phyloP scores from a whole-genome alignment of 106 monocot species.

The Xerophyta viscosa region DNA sequence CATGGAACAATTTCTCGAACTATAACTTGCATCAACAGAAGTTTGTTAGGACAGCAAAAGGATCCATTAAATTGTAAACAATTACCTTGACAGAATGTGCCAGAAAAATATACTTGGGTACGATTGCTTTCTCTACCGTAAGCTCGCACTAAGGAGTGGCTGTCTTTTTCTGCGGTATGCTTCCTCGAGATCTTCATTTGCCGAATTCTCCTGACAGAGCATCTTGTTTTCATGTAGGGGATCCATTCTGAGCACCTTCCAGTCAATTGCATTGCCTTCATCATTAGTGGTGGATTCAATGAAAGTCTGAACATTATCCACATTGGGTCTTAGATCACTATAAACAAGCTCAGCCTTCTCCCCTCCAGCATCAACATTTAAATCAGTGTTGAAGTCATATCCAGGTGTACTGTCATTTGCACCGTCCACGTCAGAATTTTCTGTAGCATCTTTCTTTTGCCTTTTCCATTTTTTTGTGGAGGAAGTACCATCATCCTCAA shows the following conservation, averaged over 20 bases:
- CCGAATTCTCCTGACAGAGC: constrained; percentile 58
- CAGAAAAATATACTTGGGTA: no score
- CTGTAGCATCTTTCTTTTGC: constrained; percentile 66
- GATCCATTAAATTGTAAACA: no score
- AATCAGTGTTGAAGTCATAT: constrained; percentile 38
- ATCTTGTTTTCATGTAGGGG: constrained; percentile 34
- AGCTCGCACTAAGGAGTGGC: constrained; percentile 29
- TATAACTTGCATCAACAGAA: no score
- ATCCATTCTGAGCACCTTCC: constrained; percentile 31
- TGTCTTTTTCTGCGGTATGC: constrained; percentile 32
- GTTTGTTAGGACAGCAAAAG: no score
- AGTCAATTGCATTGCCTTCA: constrained; percentile 24
- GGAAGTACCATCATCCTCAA: constrained; percentile 98
- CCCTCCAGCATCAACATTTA: constrained; percentile 23
- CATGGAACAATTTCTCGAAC: no score
- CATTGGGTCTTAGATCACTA: constrained; percentile 33
- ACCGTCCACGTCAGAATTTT: no score
- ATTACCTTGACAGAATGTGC: no score
- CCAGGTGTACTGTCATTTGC: constrained; percentile 30
- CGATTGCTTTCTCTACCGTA: constrained; percentile 33
- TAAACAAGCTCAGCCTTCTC: constrained; percentile 29
- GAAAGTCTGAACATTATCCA: constrained; percentile 33
- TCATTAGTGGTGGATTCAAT: constrained; percentile 21
- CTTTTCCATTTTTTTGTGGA: constrained; percentile 99
- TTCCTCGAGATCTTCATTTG: constrained; percentile 60